A percentile compares a stretch with the other conserved stretches of the same genome.
phyloP scores from a whole-genome alignment of 225 moss, liverwort and hornwort species.

The Pleurozium schreberi region DNA sequence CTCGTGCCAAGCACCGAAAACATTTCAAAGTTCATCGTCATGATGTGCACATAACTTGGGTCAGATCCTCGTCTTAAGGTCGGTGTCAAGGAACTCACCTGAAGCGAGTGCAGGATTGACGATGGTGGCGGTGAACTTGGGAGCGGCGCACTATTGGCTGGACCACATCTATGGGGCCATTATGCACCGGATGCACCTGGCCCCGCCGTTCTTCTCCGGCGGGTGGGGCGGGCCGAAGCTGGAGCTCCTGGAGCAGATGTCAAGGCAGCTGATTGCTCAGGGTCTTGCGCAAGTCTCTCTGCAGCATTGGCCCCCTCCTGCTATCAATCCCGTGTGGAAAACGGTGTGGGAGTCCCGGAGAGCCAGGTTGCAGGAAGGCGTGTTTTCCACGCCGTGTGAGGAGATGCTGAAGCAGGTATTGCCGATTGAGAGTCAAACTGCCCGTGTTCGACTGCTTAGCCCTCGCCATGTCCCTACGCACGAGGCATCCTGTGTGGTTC shows the following conservation, averaged over 20 bases:
- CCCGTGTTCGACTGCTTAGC: slow-evolving; percentile 78
- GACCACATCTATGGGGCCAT: slow-evolving; percentile 89
- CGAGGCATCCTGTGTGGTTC: slow-evolving; percentile 68
- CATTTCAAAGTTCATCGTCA: not conserved
- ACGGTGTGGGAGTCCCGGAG: slow-evolving; percentile 81
- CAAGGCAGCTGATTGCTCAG: slow-evolving; percentile 76
- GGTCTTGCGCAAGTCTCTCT: slow-evolving; percentile 74
- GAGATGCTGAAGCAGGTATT: slow-evolving; percentile 66
- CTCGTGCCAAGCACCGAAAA: not conserved
- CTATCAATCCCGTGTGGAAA: slow-evolving; percentile 52
- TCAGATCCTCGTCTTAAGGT: not conserved
- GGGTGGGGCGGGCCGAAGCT: slow-evolving; percentile 91
- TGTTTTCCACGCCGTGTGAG: slow-evolving; percentile 79
- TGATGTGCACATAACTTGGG: not conserved
- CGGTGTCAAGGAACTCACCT: not conserved
- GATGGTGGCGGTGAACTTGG: slow-evolving; percentile 78
- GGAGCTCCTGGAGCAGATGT: slow-evolving; percentile 81
- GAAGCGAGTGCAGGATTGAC: not conserved
- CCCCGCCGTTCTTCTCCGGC: slow-evolving; percentile 81
- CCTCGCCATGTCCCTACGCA: slow-evolving; percentile 60
- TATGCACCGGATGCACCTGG: slow-evolving; percentile 78
- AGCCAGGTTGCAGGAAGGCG: slow-evolving; percentile 66
- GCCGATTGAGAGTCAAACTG: slow-evolving; percentile 78
- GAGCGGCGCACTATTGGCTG: slow-evolving; percentile 77
- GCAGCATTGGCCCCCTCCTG: slow-evolving; percentile 79